These are phyloP conservation scores for Penicillium canariense DNA, from an alignment of 495 filamentous ascomycete genomes.

Conservation along the genomic window DNA sequence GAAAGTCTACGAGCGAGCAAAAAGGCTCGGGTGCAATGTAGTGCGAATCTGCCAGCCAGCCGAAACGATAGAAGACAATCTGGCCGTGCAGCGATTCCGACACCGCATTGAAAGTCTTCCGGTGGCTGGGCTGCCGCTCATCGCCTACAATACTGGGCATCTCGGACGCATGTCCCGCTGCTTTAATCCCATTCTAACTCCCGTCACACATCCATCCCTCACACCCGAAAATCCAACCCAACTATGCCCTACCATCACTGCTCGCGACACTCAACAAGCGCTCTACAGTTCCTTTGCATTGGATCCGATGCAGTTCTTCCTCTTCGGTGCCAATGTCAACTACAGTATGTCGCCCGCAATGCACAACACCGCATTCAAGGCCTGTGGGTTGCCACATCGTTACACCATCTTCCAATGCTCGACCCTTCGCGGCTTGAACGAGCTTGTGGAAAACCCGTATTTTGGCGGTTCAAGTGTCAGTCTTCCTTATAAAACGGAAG, in stretches of 20 bases:
- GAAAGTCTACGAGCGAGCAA: conserved; percentile 41
- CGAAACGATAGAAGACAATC: conserved; percentile 38
- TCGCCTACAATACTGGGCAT: conserved; percentile 69
- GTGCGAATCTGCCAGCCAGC: conserved; percentile 48
- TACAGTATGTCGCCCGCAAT: conserved; percentile 51
- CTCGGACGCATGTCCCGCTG: conserved; percentile 62
- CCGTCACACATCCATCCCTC: conserved; percentile 48
- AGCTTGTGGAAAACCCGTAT: conserved; percentile 58
- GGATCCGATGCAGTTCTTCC: conserved; percentile 47
- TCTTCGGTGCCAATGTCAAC: conserved; percentile 44
- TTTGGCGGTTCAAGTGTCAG: conserved; percentile 76
- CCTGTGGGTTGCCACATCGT: conserved; percentile 68
- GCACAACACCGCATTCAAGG: conserved; percentile 71
- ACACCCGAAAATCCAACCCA: conserved; percentile 20
- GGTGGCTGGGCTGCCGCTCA: conserved; percentile 46
- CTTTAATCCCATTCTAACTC: conserved; percentile 63
- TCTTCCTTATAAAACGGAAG: conserved; percentile 71
- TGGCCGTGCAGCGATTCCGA: conserved; percentile 40
- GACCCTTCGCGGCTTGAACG: conserved; percentile 62
- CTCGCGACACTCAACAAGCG: conserved; percentile 40
- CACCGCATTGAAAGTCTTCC: conserved; percentile 32
- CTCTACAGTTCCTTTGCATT: conserved; percentile 56
- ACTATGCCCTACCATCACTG: conserved; percentile 40
- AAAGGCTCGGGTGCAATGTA: conserved; percentile 47
- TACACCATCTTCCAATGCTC: conserved; percentile 67